Conservation (phyloP, 2,329 filamentous ascomycete species). For the Aspergillus ustus region DNA sequence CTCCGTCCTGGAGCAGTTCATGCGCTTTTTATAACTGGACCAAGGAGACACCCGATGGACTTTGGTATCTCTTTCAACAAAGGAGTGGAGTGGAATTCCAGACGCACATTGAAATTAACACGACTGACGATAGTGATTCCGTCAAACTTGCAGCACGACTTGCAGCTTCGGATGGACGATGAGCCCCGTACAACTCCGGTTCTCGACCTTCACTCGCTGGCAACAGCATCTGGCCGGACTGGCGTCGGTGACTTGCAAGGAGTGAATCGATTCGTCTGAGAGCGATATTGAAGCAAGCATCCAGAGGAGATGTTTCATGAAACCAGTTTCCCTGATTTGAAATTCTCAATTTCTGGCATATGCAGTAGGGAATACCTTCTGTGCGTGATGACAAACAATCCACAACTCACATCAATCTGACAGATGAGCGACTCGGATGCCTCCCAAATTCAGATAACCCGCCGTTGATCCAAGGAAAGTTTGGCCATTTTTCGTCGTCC, state of each 20-base stretch:
- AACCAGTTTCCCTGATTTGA: constrained; percentile 12
- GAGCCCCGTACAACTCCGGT: constrained; percentile 10
- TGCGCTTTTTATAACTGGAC: constrained; percentile 13
- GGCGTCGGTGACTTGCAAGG: constrained; percentile 14
- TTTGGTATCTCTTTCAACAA: constrained; percentile 6
- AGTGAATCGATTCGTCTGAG: constrained; percentile 7
- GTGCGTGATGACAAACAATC: constrained; percentile 11
- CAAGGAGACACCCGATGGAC: constrained; percentile 1
- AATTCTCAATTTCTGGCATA: constrained; percentile 2
- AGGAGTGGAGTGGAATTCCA: constrained; percentile 7
- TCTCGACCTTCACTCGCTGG: constrained; percentile 13
- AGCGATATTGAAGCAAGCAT: constrained; percentile 4
- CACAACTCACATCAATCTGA: not conserved
- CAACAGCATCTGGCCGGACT: constrained; percentile 6
- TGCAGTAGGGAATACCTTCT: constrained; percentile 7
- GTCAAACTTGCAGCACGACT: constrained; percentile 6
- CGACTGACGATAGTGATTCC: constrained; percentile 8
- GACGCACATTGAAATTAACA: constrained; percentile 11
- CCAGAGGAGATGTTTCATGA: constrained; percentile 3
- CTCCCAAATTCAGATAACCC: constrained; percentile 4
- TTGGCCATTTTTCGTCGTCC: not conserved
- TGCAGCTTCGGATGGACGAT: constrained; percentile 10
- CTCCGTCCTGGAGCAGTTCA: constrained; percentile 1
- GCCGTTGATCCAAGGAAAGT: constrained; percentile 10
- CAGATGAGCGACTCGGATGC: constrained; percentile 1